Percentiles rank a stretch among this genome's conserved stretches.
Evolutionary conservation across 2,329 filamentous ascomycete species (phyloP).

Genomic region (Colletotrichum paranaense): DNA sequence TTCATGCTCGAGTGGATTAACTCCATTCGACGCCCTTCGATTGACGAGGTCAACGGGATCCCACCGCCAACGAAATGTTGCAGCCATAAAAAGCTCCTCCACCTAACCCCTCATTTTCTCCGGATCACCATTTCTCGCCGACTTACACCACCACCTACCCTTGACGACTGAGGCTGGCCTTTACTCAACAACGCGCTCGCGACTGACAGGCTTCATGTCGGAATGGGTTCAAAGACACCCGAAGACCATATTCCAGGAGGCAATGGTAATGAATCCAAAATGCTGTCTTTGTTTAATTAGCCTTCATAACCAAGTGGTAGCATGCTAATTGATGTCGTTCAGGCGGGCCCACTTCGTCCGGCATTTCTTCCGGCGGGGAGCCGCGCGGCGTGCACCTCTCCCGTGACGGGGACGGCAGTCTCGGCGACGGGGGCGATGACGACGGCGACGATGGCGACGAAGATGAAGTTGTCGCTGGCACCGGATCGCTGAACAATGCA

Average conservation of each 20-base stretch:
- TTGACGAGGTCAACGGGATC: not conserved
- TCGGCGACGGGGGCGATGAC: constrained; percentile 47
- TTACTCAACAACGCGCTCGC: not conserved
- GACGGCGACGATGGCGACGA: constrained; percentile 43
- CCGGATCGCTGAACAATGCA: not conserved
- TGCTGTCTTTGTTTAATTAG: too few relatives aligned
- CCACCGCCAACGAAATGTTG: not conserved
- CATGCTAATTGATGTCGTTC: constrained; percentile 37
- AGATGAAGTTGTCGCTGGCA: not conserved
- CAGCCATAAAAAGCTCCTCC: not conserved
- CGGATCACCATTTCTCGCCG: not conserved
- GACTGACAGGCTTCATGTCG: constrained; percentile 18
- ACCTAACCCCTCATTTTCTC: not conserved
- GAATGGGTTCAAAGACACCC: constrained; percentile 53
- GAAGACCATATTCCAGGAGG: constrained; percentile 47
- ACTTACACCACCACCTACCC: not conserved
- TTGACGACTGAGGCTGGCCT: not conserved
- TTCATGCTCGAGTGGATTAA: not conserved
- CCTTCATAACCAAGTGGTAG: too few relatives aligned
- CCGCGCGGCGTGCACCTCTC: constrained; percentile 53
- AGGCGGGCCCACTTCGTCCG: constrained; percentile 35
- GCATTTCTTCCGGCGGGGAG: constrained; percentile 49
- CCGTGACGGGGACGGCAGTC: constrained; percentile 54
- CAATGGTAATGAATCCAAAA: constrained; percentile 42
- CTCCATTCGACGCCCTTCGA: not conserved